Conservation (phyloP, 2,329 filamentous ascomycete genomes). For the Neonectria punicea region DNA sequence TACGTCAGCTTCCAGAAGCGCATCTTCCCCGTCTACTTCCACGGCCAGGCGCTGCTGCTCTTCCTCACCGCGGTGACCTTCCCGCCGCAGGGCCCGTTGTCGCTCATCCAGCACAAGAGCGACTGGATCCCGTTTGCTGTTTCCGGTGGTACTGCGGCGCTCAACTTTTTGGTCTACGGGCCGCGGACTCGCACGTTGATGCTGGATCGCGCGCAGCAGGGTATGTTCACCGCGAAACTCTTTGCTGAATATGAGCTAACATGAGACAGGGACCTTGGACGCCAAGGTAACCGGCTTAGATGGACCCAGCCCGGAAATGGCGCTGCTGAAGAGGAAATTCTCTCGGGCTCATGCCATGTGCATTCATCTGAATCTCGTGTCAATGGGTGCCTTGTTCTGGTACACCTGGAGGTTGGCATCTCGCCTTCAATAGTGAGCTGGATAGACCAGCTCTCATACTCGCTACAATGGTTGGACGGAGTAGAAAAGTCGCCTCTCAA, state of each 20-base stretch:
- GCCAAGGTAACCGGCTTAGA: slow-evolving; percentile 16
- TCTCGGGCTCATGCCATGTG: slow-evolving; percentile 53
- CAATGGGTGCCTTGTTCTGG: slow-evolving; percentile 46
- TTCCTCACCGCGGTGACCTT: slow-evolving; percentile 48
- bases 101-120: slow-evolving; percentile 42
- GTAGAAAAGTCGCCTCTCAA: too few relatives aligned
- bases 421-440: slow-evolving; percentile 25
- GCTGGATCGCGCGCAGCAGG: slow-evolving; percentile 41
- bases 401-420: slow-evolving; percentile 44
- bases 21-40: slow-evolving; percentile 56
- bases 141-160: slow-evolving; percentile 42
- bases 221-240: slow-evolving; percentile 10
- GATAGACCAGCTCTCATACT: background rate
- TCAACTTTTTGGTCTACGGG: slow-evolving; percentile 52
- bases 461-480: too few relatives aligned
- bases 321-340: slow-evolving; percentile 45
- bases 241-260: slow-evolving; percentile 5
- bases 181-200: slow-evolving; percentile 47
- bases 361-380: slow-evolving; percentile 54
- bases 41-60: slow-evolving; percentile 48
- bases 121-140: slow-evolving; percentile 50
- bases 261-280: slow-evolving; percentile 25
- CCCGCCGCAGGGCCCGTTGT: slow-evolving; percentile 45
- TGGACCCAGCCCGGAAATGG: slow-evolving; percentile 30
- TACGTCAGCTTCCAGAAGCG: slow-evolving; percentile 53